These are phyloP conservation scores for Aspergillus sp. DNA, from an alignment of 2,329 filamentous ascomycete species.

Conservation along the genomic window DNA sequence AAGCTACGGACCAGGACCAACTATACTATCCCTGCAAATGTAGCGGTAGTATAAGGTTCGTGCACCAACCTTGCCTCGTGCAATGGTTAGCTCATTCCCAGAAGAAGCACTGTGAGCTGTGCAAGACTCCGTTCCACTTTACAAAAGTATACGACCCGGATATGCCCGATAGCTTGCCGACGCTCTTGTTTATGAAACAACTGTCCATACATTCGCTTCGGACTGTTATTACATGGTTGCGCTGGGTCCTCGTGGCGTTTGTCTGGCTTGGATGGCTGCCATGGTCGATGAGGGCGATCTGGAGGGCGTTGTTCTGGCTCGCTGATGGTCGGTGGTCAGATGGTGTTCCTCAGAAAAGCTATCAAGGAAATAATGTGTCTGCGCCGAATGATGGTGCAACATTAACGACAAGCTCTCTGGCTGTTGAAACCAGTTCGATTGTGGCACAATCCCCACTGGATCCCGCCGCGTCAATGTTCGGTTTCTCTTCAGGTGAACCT, in stretches of 20 bases:
- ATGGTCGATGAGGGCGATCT: slow-evolving; percentile 85
- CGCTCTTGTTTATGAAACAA: slow-evolving; percentile 76
- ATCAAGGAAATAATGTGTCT: slow-evolving; percentile 21
- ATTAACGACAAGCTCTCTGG: slow-evolving; percentile 22
- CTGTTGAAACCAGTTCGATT: slow-evolving; percentile 24
- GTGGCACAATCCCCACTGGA: slow-evolving; percentile 33
- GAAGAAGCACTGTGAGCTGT: slow-evolving; percentile 99
- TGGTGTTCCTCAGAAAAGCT: slow-evolving; percentile 21
- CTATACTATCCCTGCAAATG: slow-evolving; percentile 99
- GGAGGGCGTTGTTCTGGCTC: slow-evolving; percentile 93
- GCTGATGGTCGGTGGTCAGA: slow-evolving; percentile 71
- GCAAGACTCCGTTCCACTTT: slow-evolving; percentile 97
- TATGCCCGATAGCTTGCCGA: slow-evolving; percentile 84
- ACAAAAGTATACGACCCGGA: slow-evolving; percentile 94
- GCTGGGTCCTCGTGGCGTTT: slow-evolving; percentile 73
- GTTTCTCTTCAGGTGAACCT: slow-evolving; percentile 45
- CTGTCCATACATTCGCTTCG: slow-evolving; percentile 70
- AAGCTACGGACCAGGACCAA: slow-evolving; percentile 77
- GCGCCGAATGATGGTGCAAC: slow-evolving; percentile 20
- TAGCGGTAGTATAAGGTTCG: slow-evolving; percentile 97
- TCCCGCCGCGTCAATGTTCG: slow-evolving; percentile 41
- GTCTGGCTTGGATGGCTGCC: slow-evolving; percentile 91
- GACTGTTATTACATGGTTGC: slow-evolving; percentile 73
- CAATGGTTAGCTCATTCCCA: slow-evolving; percentile 98
- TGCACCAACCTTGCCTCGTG: slow-evolving; percentile 97